phyloP scores from a whole-genome alignment of 108 stramenopile species.

The Cyclotella cryptica region DNA sequence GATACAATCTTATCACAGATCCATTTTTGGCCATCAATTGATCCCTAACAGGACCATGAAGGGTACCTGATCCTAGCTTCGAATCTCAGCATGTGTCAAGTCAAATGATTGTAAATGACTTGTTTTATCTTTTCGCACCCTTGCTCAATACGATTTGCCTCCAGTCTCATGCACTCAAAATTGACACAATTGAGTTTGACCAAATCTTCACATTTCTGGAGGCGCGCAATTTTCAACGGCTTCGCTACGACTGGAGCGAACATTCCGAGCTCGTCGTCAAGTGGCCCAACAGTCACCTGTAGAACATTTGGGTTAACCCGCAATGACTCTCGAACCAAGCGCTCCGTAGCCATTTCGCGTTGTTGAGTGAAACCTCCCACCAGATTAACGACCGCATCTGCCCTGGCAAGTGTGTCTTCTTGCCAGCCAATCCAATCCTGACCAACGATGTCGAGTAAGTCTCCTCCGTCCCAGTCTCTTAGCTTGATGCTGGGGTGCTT shows the following conservation, averaged over 20 bases:
- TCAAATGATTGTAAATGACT: conserved; percentile 48
- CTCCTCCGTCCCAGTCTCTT: conserved; percentile 90
- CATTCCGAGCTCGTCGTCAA: conserved; percentile 63
- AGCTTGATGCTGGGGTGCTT: conserved; percentile 64
- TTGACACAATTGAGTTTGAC: conserved; percentile 72
- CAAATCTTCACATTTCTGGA: conserved; percentile 79
- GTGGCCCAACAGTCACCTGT: conserved; percentile 72
- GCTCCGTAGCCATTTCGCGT: conserved; percentile 77
- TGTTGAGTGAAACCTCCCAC: conserved; percentile 88
- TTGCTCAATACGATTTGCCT: conserved; percentile 67
- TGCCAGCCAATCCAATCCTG: conserved; percentile 71
- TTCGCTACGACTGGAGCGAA: conserved; percentile 57
- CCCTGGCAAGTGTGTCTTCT: conserved; percentile 70
- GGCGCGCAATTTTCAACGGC: conserved; percentile 61
- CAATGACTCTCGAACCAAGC: conserved; percentile 75
- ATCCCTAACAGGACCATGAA: background rate
- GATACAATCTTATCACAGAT: too few relatives aligned
- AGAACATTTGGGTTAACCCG: conserved; percentile 64
- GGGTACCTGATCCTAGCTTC: background rate
- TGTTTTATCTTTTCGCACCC: conserved; percentile 61
- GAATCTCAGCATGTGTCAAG: background rate
- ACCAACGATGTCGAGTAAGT: conserved; percentile 88
- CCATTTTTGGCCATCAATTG: too few relatives aligned
- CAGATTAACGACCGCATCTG: conserved; percentile 76
- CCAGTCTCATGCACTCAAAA: conserved; percentile 63